Conservation (phyloP, 257 asterid genomes). For the Ballota nigra region DNA sequence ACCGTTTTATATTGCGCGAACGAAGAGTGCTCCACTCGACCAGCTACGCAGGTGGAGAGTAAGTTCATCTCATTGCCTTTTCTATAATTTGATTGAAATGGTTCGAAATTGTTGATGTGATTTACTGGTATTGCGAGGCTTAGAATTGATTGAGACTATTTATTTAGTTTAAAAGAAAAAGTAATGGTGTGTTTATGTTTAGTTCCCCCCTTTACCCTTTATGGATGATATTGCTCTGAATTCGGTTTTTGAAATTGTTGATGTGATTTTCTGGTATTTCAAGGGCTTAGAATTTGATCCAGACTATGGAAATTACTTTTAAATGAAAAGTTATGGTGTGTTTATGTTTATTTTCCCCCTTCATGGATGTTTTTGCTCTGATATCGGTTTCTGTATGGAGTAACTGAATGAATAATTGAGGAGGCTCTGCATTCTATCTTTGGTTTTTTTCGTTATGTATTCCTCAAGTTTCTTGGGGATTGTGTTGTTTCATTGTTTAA, state of each 20-base stretch:
- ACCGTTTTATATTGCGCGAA: slow-evolving; percentile 70
- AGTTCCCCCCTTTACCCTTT: neutral
- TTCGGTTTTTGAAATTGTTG: neutral
- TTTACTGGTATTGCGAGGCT: neutral
- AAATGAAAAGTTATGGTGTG: neutral
- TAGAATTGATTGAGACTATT: neutral
- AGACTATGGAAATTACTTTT: neutral
- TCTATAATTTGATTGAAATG: neutral
- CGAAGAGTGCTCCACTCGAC: slow-evolving; percentile 79
- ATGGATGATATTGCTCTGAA: neutral
- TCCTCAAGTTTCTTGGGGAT: neutral
- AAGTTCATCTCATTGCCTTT: slow-evolving; percentile 27
- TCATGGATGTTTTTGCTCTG: neutral
- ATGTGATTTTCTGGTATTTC: neutral
- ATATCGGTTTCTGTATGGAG: neutral
- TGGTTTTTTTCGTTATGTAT: neutral
- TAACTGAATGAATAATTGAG: neutral
- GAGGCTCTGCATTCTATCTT: neutral
- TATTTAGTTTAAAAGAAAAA: neutral
- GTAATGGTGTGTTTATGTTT: neutral
- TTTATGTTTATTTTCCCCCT: neutral
- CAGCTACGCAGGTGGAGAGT: slow-evolving; percentile 88
- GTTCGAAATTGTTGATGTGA: neutral
- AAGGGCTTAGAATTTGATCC: neutral
- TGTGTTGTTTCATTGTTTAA: slow-evolving; percentile 1